These are phyloP conservation scores for Saccharum officinarum DNA, from an alignment of 176 grass and related monocot genomes.

Conservation along the genomic window DNA sequence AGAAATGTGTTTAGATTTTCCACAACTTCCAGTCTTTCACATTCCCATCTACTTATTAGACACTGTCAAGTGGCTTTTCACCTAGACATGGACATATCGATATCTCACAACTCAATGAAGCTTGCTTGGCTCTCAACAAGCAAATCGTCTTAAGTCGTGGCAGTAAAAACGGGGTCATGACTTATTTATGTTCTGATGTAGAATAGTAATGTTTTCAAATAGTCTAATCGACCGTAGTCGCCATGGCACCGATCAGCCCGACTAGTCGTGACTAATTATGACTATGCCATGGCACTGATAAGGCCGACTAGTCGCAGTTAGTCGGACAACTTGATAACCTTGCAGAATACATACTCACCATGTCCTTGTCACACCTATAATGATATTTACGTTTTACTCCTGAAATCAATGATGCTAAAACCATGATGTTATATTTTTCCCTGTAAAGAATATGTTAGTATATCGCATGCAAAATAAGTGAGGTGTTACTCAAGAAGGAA, in stretches of 20 bases:
- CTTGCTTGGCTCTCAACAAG: background rate
- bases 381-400: background rate
- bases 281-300: background rate
- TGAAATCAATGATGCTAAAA: background rate
- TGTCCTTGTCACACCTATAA: background rate
- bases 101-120: slow-evolving; percentile 6
- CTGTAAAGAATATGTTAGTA: background rate
- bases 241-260: background rate
- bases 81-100: background rate
- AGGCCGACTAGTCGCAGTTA: background rate
- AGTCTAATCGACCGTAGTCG: background rate
- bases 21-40: background rate
- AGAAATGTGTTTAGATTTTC: background rate
- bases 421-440: background rate
- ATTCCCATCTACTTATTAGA: background rate
- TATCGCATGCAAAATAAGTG: background rate
- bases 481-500: background rate
- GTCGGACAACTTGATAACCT: background rate
- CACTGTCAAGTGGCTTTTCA: background rate
- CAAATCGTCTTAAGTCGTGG: background rate
- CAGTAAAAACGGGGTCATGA: background rate
- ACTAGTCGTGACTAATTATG: background rate
- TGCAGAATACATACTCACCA: background rate
- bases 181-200: background rate
- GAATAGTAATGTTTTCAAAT: background rate